Conservation (phyloP, 768 basidiomycete species). For the Russula earlei region DNA sequence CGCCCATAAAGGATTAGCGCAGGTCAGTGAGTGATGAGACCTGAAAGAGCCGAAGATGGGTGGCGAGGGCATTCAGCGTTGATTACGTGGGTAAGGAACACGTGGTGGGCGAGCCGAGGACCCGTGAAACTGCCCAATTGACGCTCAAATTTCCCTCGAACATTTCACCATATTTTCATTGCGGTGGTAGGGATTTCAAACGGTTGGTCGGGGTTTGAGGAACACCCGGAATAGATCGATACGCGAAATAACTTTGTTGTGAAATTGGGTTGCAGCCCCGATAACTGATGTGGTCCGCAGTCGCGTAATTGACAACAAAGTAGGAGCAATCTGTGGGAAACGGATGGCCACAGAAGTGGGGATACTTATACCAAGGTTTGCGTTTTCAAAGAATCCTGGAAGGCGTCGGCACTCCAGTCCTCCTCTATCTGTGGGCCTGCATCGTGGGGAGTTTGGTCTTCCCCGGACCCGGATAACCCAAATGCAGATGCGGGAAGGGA, state of each 20-base stretch:
- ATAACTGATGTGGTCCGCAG: neutral
- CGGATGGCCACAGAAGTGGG: neutral
- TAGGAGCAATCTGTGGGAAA: neutral
- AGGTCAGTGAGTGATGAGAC: conserved; percentile 1
- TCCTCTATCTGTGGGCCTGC: conserved; percentile 13
- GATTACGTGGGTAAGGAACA: conserved; percentile 15
- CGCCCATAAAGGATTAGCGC: conserved; percentile 18
- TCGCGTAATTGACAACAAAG: neutral
- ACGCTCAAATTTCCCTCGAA: neutral
- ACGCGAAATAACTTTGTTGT: neutral
- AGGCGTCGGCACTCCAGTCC: conserved; percentile 17
- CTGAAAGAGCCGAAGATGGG: neutral
- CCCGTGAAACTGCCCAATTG: neutral
- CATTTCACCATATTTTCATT: conserved; percentile 1
- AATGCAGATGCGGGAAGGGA: conserved; percentile 17
- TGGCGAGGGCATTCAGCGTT: conserved; percentile 7
- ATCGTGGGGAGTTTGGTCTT: neutral
- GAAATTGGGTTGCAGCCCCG: neutral
- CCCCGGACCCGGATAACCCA: neutral
- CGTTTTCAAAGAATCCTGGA: neutral
- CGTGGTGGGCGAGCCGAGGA: neutral
- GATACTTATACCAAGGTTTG: neutral
- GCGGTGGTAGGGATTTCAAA: no score
- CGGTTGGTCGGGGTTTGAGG: neutral
- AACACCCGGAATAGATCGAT: neutral